Base-by-base conservation (phyloP, 352 stramenopile species). In the Hyaloperonospora arabidopsidis region DNA sequence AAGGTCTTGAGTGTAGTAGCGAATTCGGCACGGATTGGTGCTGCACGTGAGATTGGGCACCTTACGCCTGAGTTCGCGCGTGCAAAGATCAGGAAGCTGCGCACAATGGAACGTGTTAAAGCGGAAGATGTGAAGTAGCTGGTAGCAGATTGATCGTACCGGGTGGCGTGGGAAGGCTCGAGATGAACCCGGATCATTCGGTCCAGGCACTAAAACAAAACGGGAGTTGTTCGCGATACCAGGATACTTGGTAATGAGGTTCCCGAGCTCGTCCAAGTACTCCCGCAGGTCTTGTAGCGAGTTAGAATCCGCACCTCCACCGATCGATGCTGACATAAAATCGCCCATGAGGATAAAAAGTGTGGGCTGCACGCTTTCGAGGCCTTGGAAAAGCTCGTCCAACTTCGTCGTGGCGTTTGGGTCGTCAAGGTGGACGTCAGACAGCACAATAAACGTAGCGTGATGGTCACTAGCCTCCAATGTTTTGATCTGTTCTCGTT, bases 331-430 rank as follows among this genome's bases (percentile, higher is more conserved):
- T 7, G 84, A 93, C 45, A 89, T 75, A 55, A 97, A 97, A 64
- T 97, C 89, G 40, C 93, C 93, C 88, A 98, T 97, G 19, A 98
- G 76, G 13, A 97, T 79, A 59, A 97, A 97, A 17, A 97, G 59
- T 17, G 79, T 78, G 10, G 83, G 79, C 45, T 79, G 50, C 11
- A 94, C 67, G 18, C 67, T 76, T 47, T 94, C 74, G 25, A 95
- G 86, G 1, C 84, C 89, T 40, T 92, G 74, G 49, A 98, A 95
- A 25, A 98, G 68, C 23, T 83, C 54, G 52, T 95, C 78, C 29
- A 98, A 73, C 50, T 95, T 87, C 38, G 82, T 78, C 66, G 97
- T 81, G 17, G 97, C 87, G 17, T 84, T 67, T 13, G 86, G 86
- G 28, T 97, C 86, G 66, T 98, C 93, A 57, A 98, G 57, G 64